Evolutionary conservation across 192 early-diverging fungal species (phyloP).

Genomic region (Coemansia sp.): DNA sequence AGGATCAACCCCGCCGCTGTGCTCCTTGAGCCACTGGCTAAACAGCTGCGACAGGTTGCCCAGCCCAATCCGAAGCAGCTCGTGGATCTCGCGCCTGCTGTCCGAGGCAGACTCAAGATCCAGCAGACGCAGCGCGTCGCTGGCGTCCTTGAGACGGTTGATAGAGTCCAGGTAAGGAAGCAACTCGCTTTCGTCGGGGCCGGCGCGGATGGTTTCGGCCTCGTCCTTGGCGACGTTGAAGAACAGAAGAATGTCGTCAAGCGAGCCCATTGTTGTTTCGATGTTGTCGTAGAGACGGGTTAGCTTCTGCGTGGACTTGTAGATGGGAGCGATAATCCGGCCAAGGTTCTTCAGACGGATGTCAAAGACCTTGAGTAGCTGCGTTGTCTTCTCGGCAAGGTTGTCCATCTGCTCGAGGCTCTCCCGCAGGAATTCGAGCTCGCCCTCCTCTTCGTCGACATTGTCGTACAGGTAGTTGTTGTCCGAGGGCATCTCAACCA

Average conservation of each 20-base stretch:
- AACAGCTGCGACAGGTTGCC: constrained; percentile 57
- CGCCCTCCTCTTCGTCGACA: constrained; percentile 54
- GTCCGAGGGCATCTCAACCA: constrained; percentile 27
- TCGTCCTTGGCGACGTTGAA: constrained; percentile 56
- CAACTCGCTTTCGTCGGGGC: constrained; percentile 54
- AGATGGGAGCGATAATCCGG: constrained; percentile 51
- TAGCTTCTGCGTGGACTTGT: constrained; percentile 56
- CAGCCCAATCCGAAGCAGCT: constrained; percentile 50
- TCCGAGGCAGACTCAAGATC: constrained; percentile 47
- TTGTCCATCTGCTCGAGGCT: constrained; percentile 59
- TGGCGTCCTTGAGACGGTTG: constrained; percentile 55
- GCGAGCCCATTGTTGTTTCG: constrained; percentile 45
- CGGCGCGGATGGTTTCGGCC: constrained; percentile 41
- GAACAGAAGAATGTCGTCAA: constrained; percentile 54
- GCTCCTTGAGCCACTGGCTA: constrained; percentile 57
- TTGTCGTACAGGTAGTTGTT: constrained; percentile 47
- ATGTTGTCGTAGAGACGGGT: constrained; percentile 50
- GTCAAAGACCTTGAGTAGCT: constrained; percentile 55
- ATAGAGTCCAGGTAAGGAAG: constrained; percentile 58
- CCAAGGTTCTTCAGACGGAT: constrained; percentile 53
- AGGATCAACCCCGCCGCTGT: constrained; percentile 54
- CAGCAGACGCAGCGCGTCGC: constrained; percentile 49
- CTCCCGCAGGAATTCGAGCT: constrained; percentile 55
- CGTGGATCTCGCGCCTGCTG: constrained; percentile 49
- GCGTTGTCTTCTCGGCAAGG: constrained; percentile 49